These are phyloP conservation scores for Insectozyma bohioensis DNA, from an alignment of 1,139 yeast species.

Conservation along the genomic window DNA sequence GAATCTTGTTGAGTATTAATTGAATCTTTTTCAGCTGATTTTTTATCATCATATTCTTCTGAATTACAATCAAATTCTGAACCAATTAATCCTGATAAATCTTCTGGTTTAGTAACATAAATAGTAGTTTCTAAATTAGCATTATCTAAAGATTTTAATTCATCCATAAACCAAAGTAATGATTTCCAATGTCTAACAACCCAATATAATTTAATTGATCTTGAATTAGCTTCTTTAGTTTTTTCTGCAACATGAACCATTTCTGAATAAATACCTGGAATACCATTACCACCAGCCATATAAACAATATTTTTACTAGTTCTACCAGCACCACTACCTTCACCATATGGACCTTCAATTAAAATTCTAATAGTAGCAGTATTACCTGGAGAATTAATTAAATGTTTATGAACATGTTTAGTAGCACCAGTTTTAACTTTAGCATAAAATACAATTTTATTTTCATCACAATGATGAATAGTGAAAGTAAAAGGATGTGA, in stretches of 20 bases:
- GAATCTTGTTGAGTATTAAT: conserved; percentile 6
- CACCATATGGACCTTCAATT: conserved; percentile 46
- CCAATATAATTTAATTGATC: conserved; percentile 33
- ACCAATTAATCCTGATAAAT: conserved; percentile 6
- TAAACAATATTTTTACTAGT: conserved; percentile 31
- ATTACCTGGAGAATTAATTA: conserved; percentile 28
- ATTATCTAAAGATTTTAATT: conserved; percentile 24
- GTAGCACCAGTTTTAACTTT: conserved; percentile 44
- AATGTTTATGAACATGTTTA: conserved; percentile 28
- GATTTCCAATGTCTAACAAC: conserved; percentile 43
- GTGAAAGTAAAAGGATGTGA: conserved; percentile 36
- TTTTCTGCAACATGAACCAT: conserved; percentile 33
- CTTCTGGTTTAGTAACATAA: conserved; percentile 31
- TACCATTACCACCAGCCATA: conserved; percentile 42
- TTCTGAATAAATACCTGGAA: conserved; percentile 44
- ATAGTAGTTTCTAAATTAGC: conserved; percentile 27
- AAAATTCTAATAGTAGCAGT: conserved; percentile 29
- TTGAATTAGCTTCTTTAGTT: conserved; percentile 18
- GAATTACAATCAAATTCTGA: conserved; percentile 2
- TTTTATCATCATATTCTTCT: conserved; percentile 7
- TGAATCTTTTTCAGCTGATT: conserved; percentile 19
- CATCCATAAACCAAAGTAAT: conserved; percentile 36
- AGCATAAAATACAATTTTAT: conserved; percentile 26
- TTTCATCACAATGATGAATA: conserved; percentile 34
- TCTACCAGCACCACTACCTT: conserved; percentile 27